These are phyloP conservation scores for Tuber borchii DNA, from an alignment of 495 filamentous ascomycete genomes.

Conservation along the genomic window DNA sequence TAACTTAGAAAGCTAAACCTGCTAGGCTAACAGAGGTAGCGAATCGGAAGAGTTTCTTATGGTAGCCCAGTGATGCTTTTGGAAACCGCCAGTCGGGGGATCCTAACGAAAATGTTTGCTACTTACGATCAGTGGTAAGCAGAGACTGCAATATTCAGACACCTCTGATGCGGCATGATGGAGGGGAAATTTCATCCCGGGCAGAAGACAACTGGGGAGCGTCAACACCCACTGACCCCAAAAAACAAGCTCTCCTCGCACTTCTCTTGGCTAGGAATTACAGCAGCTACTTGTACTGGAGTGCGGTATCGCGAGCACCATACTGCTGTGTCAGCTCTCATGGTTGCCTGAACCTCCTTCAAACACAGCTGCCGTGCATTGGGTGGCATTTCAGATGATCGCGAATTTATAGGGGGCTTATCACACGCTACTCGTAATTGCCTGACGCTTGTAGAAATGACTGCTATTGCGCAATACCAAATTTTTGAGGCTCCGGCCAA, in stretches of 20 bases:
- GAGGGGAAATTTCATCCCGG: not conserved
- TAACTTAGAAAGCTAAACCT: no score
- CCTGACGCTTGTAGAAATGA: no score
- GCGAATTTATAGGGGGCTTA: not conserved
- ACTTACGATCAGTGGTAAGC: not conserved
- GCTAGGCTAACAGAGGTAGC: no score
- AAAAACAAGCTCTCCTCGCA: not conserved
- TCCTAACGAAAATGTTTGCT: not conserved
- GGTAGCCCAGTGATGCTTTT: not conserved
- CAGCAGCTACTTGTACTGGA: not conserved
- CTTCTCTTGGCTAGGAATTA: not conserved
- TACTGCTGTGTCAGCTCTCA: not conserved
- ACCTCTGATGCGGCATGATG: not conserved
- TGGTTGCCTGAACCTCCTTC: not conserved
- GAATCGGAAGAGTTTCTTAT: no score
- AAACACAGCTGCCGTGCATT: not conserved
- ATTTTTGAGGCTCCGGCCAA: no score
- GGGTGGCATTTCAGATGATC: not conserved
- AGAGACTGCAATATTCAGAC: not conserved
- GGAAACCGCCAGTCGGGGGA: not conserved
- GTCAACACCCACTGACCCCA: no score
- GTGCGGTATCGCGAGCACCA: not conserved
- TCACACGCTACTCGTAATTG: no score
- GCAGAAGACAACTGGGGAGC: no score
- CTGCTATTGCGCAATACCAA: no score